These are phyloP conservation scores for Linnemannia schmuckeri DNA, from an alignment of 192 early-diverging fungal genomes.

Conservation along the genomic window DNA sequence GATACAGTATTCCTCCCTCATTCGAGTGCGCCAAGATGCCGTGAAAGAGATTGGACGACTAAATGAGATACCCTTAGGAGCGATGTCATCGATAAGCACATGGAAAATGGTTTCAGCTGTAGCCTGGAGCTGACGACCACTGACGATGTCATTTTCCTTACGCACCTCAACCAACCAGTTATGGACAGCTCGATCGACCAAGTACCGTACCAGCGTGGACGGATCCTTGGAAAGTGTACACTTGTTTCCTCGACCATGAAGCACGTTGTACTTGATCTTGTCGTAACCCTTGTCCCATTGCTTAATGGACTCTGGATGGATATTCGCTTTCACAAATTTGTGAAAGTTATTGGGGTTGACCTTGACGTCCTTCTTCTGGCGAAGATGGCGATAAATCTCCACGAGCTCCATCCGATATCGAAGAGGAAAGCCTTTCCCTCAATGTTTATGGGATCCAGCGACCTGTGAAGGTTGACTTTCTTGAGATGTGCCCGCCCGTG, in stretches of 20 bases:
- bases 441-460: not conserved
- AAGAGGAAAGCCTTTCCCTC: not conserved
- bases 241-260: not conserved
- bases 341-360: not conserved
- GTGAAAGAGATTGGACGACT: not conserved
- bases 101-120: not conserved
- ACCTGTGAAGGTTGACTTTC: not conserved
- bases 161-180: not conserved
- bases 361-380: not conserved
- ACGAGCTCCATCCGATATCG: not conserved
- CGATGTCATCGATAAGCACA: not conserved
- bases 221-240: not conserved
- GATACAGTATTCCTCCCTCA: not conserved
- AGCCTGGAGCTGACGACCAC: not conserved
- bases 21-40: not conserved
- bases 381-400: not conserved
- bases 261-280: constrained; percentile 10
- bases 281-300: constrained; percentile 1
- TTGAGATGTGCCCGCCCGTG: not conserved
- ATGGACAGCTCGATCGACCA: not conserved
- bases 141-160: not conserved
- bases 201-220: not conserved
- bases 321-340: not conserved
- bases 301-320: not conserved
- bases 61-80: not conserved